Evolutionary conservation across 2,329 filamentous ascomycete species (phyloP).

Genomic region (Chaetomiaceae sp.): DNA sequence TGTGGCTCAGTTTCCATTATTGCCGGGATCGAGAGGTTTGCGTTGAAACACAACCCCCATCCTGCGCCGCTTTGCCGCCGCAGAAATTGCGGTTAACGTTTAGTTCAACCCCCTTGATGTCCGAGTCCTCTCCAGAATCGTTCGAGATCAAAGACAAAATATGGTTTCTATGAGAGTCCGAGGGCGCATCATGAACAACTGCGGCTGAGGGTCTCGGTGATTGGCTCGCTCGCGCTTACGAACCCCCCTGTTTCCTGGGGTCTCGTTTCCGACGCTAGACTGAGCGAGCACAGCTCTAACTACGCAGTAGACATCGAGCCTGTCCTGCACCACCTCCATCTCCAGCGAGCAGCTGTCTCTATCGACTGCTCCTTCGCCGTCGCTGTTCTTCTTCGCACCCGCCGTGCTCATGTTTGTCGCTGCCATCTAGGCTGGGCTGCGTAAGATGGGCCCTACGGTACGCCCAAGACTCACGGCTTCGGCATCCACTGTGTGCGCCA

Average conservation of each 20-base stretch:
- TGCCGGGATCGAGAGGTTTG: too few relatives aligned
- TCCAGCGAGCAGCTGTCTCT: background rate
- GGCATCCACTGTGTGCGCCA: background rate
- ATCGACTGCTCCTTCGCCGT: background rate
- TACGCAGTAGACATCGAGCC: background rate
- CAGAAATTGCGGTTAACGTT: too few relatives aligned
- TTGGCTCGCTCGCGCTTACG: background rate
- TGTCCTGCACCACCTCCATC: background rate
- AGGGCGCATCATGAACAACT: background rate
- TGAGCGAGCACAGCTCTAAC: background rate
- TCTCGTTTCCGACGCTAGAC: background rate
- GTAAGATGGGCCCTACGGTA: conserved; percentile 5
- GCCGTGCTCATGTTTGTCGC: background rate
- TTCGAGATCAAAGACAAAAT: too few relatives aligned
- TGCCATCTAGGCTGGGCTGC: background rate
- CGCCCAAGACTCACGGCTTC: background rate
- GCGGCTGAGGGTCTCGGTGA: background rate
- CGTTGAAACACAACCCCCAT: too few relatives aligned
- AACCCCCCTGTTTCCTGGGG: background rate
- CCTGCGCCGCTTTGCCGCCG: too few relatives aligned
- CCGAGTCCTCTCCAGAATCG: too few relatives aligned
- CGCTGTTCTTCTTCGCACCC: background rate
- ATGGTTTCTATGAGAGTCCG: background rate
- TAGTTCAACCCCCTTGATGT: too few relatives aligned
- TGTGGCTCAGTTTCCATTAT: too few relatives aligned